Conservation (phyloP, 768 basidiomycete species). For the Punctularia strigosozonata region DNA sequence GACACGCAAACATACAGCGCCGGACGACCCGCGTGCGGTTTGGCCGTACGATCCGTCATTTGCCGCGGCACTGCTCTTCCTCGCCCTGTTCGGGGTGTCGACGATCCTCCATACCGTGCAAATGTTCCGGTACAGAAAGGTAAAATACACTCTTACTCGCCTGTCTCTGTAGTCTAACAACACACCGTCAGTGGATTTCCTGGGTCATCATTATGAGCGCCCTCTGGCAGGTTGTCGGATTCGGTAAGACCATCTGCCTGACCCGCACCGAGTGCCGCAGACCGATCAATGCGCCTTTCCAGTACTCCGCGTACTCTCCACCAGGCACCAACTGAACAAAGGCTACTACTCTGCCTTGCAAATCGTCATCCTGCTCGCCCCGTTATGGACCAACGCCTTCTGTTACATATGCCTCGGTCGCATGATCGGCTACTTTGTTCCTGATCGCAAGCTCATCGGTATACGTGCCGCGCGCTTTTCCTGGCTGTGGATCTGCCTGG, state of each 20-base stretch:
- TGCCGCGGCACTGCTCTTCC: conserved; percentile 11
- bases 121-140: conserved; percentile 11
- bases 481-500: conserved; percentile 10
- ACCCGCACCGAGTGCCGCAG: too few species aligned
- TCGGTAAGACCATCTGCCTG: too few species aligned
- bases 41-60: conserved; percentile 12
- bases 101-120: conserved; percentile 10
- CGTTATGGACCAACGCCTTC: conserved; percentile 18
- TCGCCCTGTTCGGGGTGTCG: conserved; percentile 11
- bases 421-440: conserved; percentile 12
- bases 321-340: too few species aligned
- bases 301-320: too few species aligned
- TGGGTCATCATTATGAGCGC: conserved; percentile 16
- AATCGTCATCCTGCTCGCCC: conserved; percentile 13
- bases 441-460: conserved; percentile 9
- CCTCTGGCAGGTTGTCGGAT: conserved; percentile 12
- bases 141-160: too few species aligned
- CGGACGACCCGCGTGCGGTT: conserved; percentile 4
- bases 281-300: too few species aligned
- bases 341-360: conserved; percentile 8
- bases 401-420: conserved; percentile 14
- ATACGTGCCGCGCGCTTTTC: conserved; percentile 10
- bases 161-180: too few species aligned
- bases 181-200: too few species aligned
- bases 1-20: too few species aligned